phyloP scores from a whole-genome alignment of 2,329 filamentous ascomycete genomes.

The Trichoderma aggressivum region DNA sequence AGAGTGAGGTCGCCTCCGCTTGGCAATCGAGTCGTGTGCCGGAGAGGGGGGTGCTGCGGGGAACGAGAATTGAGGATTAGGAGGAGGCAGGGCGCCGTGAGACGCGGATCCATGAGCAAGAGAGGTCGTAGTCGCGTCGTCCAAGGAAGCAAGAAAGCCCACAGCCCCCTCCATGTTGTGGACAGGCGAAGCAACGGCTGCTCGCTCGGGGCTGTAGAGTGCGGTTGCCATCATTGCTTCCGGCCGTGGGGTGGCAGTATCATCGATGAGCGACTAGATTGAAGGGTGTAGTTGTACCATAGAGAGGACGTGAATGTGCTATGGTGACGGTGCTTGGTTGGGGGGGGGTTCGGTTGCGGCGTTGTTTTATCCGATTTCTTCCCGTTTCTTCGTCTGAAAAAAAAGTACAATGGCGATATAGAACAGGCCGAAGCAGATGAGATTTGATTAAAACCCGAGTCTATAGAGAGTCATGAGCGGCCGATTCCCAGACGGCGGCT shows the following conservation, averaged over 20 bases:
- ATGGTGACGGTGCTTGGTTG: not conserved
- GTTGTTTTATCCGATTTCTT: not conserved
- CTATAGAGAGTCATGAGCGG: conserved; percentile 7
- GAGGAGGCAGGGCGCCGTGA: conserved; percentile 39
- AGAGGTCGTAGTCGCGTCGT: conserved; percentile 22
- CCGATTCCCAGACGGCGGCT: not conserved
- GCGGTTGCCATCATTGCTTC: conserved; percentile 42
- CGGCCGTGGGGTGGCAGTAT: conserved; percentile 49
- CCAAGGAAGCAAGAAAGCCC: conserved; percentile 26
- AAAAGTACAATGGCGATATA: conserved; percentile 8
- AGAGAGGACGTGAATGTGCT: conserved; percentile 24
- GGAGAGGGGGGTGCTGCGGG: conserved; percentile 47
- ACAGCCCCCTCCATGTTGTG: conserved; percentile 27
- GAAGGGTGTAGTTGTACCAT: conserved; percentile 40
- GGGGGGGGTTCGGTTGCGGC: not conserved
- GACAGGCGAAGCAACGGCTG: conserved; percentile 30
- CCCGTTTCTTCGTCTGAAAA: not conserved
- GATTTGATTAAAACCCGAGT: conserved; percentile 20
- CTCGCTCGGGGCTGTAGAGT: conserved; percentile 35
- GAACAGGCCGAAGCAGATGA: conserved; percentile 19
- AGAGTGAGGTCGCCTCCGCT: conserved; percentile 51
- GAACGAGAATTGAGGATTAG: conserved; percentile 65
- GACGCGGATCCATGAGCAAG: conserved; percentile 19
- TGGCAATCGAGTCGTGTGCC: conserved; percentile 44
- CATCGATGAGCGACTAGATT: conserved; percentile 41